A percentile compares a stretch with the other conserved stretches of the same genome.
phyloP scores from a whole-genome alignment of 371 early-diverging fungal genomes.

The Rhizopus stolonifer region DNA sequence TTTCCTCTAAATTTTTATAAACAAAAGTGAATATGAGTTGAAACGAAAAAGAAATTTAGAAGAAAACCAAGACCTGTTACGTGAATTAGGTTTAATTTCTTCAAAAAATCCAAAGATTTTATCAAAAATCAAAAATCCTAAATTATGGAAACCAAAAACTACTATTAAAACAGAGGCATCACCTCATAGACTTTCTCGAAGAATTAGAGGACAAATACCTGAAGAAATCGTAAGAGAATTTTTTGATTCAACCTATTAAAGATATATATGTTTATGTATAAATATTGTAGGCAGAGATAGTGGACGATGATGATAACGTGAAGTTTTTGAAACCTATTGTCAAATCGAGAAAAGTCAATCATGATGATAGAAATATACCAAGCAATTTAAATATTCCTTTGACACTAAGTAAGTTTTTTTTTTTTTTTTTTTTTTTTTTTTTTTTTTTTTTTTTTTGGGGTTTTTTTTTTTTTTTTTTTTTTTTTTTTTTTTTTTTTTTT shows the following conservation, averaged over 20 bases:
- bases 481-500: too few relatives aligned
- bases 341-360: conserved; percentile 11
- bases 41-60: conserved; percentile 40
- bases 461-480: conserved; percentile 6
- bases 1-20: too few relatives aligned
- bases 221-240: conserved; percentile 33
- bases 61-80: conserved; percentile 39
- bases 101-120: neutral
- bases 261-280: too few relatives aligned
- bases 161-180: neutral
- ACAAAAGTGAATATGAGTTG: conserved; percentile 43
- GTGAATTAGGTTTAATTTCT: conserved; percentile 31
- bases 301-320: conserved; percentile 39
- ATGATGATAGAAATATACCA: conserved; percentile 1
- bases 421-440: too few relatives aligned
- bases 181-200: conserved; percentile 30
- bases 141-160: conserved; percentile 2
- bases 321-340: conserved; percentile 13
- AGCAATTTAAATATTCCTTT: conserved; percentile 28
- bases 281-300: conserved; percentile 4
- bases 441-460: conserved; percentile 14
- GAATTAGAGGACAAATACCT: conserved; percentile 41
- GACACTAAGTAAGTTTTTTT: conserved; percentile 28
- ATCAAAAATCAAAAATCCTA: conserved; percentile 3
- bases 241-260: too few relatives aligned